Percentiles rank a stretch among this genome's conserved stretches.
These are phyloP conservation scores for Trebouxiophyceae sp. DNA, from an alignment of 163 green algal species.

Conservation along the genomic window DNA sequence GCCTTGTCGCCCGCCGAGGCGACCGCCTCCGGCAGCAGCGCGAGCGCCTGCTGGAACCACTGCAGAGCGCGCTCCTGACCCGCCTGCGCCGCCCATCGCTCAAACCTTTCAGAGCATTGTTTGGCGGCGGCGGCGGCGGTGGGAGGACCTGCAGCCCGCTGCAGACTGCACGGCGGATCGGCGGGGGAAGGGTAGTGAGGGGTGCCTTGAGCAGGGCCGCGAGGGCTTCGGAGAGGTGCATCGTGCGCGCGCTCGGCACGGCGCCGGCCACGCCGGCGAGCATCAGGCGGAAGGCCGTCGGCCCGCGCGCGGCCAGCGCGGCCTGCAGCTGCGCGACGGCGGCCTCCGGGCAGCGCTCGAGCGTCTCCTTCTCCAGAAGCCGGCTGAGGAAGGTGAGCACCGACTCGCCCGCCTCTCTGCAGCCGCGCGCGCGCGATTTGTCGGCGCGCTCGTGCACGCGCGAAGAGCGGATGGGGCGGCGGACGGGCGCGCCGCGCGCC, in stretches of 20 bases:
- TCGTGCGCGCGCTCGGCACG: slow-evolving; percentile 35
- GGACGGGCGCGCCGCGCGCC: slow-evolving; percentile 1
- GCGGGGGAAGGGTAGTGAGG: neutral
- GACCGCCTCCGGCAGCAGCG: neutral
- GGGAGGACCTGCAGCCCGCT: too few species aligned
- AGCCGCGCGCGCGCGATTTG: neutral
- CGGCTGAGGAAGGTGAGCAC: slow-evolving; percentile 43
- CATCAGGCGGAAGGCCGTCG: slow-evolving; percentile 41
- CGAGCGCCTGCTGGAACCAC: slow-evolving; percentile 26
- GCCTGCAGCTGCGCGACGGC: slow-evolving; percentile 8
- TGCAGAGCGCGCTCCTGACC: slow-evolving; percentile 26
- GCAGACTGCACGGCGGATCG: too few species aligned
- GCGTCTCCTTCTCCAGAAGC: slow-evolving; percentile 36
- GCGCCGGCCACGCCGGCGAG: slow-evolving; percentile 47
- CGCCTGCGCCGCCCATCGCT: too few species aligned
- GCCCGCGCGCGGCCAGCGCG: slow-evolving; percentile 18
- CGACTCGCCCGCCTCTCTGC: slow-evolving; percentile 59
- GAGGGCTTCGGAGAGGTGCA: slow-evolving; percentile 41
- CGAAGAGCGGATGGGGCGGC: neutral
- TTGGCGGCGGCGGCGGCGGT: too few species aligned
- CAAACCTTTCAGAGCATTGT: too few species aligned
- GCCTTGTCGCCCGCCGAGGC: slow-evolving; percentile 35
- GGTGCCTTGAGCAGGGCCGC: slow-evolving; percentile 30
- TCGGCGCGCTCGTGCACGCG: neutral
- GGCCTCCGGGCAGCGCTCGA: slow-evolving; percentile 17